Evolutionary conservation across 2,329 filamentous ascomycete species (phyloP).

Genomic region (Aspergillus fijiensis): DNA sequence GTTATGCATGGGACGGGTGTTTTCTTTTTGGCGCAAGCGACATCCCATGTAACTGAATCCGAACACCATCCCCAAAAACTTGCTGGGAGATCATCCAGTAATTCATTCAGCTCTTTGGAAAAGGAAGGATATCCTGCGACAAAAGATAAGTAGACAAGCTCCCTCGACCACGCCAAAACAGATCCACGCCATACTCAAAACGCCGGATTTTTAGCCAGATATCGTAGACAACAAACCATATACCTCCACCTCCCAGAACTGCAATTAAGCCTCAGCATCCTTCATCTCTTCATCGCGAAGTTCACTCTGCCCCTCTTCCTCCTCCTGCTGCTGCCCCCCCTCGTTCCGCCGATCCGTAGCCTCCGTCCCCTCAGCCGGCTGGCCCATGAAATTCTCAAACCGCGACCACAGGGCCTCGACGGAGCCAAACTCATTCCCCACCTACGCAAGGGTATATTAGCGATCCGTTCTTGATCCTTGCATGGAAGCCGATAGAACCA

Average conservation of each 20-base stretch:
- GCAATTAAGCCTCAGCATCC: slow-evolving; percentile 15
- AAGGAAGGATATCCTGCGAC: background rate
- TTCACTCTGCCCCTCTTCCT: slow-evolving; percentile 22
- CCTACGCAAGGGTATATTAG: slow-evolving; percentile 45
- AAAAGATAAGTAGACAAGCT: background rate
- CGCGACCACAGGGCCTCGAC: slow-evolving; percentile 97
- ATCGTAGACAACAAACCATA: no score
- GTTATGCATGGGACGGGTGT: slow-evolving; percentile 43
- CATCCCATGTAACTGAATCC: slow-evolving; percentile 20
- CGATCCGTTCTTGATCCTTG: no score
- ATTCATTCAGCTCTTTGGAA: background rate
- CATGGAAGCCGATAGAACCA: background rate
- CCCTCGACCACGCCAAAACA: background rate
- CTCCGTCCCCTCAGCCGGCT: slow-evolving; percentile 51
- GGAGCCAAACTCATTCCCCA: slow-evolving; percentile 95
- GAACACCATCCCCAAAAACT: background rate
- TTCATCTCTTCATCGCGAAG: slow-evolving; percentile 20
- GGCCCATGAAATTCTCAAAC: slow-evolving; percentile 94
- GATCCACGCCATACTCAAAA: background rate
- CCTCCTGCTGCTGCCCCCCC: slow-evolving; percentile 10
- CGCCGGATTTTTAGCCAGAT: background rate
- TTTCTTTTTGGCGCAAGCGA: slow-evolving; percentile 37
- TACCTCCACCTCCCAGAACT: background rate
- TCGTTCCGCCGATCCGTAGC: slow-evolving; percentile 33
- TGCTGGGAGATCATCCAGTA: background rate